These are phyloP conservation scores for Arabidopsis lyrata DNA, from an alignment of 441 rosid genomes.

Conservation along the genomic window DNA sequence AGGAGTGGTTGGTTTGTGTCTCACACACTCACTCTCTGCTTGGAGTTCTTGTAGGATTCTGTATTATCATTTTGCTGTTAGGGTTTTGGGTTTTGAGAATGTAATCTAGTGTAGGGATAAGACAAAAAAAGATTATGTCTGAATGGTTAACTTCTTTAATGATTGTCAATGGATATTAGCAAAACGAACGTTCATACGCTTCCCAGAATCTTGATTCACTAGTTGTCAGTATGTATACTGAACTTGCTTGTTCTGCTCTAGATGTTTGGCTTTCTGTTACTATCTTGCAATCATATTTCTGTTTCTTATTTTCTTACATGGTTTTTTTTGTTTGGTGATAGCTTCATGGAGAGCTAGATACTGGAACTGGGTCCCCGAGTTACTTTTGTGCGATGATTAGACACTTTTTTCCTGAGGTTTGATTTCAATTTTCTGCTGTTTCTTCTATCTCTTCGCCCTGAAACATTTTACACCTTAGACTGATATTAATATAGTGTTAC, in stretches of 20 bases:
- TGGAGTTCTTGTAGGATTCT: neutral
- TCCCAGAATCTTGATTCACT: neutral
- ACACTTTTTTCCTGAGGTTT: conserved; percentile 70
- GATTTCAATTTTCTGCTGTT: conserved; percentile 26
- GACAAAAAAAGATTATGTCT: neutral
- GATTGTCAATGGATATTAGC: neutral
- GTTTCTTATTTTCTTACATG: conserved; percentile 16
- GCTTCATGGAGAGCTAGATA: conserved; percentile 93
- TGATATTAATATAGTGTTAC: conserved; percentile 26
- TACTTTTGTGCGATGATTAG: conserved; percentile 71
- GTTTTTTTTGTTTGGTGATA: conserved; percentile 43
- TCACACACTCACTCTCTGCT: neutral
- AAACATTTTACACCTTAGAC: conserved; percentile 14
- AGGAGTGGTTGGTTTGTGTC: conserved; percentile 20
- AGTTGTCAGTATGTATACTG: neutral
- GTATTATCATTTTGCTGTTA: conserved; percentile 1
- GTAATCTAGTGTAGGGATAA: conserved; percentile 5
- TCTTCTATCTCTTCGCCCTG: neutral
- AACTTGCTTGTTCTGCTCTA: neutral
- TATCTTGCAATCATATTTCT: neutral
- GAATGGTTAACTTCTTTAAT: conserved; percentile 4
- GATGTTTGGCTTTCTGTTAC: conserved; percentile 1
- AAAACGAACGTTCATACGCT: neutral
- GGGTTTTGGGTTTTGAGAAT: neutral
- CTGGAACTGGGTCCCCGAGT: conserved; percentile 66